Evolutionary conservation across 805 yeast genomes (phyloP).

Genomic region (Ogataea minuta): DNA sequence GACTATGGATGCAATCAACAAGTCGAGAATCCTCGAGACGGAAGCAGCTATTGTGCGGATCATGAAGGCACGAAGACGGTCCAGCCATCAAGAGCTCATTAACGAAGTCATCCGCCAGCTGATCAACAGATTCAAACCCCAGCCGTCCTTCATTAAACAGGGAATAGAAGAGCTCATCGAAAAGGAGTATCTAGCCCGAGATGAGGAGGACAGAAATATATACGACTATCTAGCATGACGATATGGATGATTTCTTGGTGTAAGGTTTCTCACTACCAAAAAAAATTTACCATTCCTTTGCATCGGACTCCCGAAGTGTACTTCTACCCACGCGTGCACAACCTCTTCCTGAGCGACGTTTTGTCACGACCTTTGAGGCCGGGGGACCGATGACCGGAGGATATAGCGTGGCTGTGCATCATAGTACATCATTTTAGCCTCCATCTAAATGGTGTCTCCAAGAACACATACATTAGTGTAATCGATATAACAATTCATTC

Average conservation of each 20-base stretch:
- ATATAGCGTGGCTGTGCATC: conserved; percentile 29
- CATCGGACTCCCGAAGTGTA: conserved; percentile 5
- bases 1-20: conserved; percentile 56
- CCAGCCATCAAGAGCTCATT: conserved; percentile 65
- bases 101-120: conserved; percentile 62
- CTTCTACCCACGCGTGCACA: conserved; percentile 12
- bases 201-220: conserved; percentile 52
- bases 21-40: conserved; percentile 62
- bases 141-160: conserved; percentile 62
- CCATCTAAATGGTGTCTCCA: conserved; percentile 35
- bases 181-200: conserved; percentile 77
- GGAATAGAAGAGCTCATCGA: conserved; percentile 75
- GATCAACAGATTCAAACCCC: conserved; percentile 64
- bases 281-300: conserved; percentile 6
- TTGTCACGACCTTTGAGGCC: conserved; percentile 22
- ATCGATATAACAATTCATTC: not conserved
- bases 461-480: conserved; percentile 31
- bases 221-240: conserved; percentile 64
- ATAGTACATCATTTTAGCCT: conserved; percentile 32
- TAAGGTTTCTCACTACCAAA: not conserved
- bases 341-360: conserved; percentile 22
- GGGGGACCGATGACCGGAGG: conserved; percentile 16
- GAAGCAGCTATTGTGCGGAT: conserved; percentile 87
- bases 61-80: conserved; percentile 71
- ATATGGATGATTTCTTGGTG: conserved; percentile 1